Evolutionary conservation across 2,329 filamentous ascomycete species (phyloP).

Genomic region (Stemphylium vesicarium): DNA sequence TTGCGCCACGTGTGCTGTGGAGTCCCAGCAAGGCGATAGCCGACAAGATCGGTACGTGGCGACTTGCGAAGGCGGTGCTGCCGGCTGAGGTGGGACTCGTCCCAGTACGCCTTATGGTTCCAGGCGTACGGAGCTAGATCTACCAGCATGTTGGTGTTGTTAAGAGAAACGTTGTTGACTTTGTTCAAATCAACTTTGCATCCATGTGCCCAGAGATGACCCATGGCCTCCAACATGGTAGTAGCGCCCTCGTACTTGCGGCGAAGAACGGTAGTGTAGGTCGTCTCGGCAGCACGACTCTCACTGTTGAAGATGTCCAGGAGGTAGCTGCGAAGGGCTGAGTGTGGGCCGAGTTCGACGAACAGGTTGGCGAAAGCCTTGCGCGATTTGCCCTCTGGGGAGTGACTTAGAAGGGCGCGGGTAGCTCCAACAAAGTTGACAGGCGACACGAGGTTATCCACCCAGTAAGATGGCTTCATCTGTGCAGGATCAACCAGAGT

Average conservation of each 20-base stretch:
- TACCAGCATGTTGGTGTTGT: neutral
- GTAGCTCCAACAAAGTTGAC: conserved; percentile 15
- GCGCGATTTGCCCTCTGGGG: conserved; percentile 6
- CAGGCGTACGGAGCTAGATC: conserved; percentile 10
- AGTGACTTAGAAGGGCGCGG: neutral
- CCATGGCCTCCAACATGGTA: conserved; percentile 7
- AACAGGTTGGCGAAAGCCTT: conserved; percentile 7
- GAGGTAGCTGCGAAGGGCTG: conserved; percentile 8
- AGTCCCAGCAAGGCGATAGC: conserved; percentile 6
- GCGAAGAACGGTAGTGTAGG: conserved; percentile 1
- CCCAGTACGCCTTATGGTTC: conserved; percentile 11
- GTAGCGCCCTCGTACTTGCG: conserved; percentile 3
- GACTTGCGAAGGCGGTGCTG: conserved; percentile 6
- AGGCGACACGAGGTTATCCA: conserved; percentile 16
- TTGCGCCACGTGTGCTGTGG: conserved; percentile 16
- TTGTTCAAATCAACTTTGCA: conserved; percentile 2
- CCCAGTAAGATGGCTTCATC: conserved; percentile 17
- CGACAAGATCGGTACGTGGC: conserved; percentile 9
- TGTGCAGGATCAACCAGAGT: neutral
- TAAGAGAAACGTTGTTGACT: neutral
- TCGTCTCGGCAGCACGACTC: neutral
- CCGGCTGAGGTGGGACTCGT: conserved; percentile 5
- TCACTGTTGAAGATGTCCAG: conserved; percentile 5
- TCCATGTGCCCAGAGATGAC: conserved; percentile 9
- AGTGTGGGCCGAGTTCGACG: conserved; percentile 14